Conservation (phyloP, 192 early-diverging fungal species). For the Coemansia sp. region DNA sequence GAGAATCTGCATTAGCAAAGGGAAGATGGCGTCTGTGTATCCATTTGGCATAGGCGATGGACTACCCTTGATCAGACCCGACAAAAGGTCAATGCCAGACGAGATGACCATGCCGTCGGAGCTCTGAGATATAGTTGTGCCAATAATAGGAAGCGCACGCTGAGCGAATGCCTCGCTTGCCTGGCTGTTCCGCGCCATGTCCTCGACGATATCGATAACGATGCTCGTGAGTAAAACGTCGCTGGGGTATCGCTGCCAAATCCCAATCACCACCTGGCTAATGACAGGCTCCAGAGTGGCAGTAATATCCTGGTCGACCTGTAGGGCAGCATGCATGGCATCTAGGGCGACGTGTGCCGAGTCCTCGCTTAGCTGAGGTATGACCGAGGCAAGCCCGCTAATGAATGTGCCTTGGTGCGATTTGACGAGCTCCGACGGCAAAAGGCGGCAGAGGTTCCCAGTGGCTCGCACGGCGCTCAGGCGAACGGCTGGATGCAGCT, state of each 20-base stretch:
- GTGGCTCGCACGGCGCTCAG: conserved; percentile 55
- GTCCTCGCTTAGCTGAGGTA: conserved; percentile 51
- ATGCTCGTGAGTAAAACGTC: conserved; percentile 77
- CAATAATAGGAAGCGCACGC: conserved; percentile 73
- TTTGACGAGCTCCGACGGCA: conserved; percentile 30
- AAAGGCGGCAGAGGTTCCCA: conserved; percentile 46
- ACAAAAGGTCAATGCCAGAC: conserved; percentile 71
- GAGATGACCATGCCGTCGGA: conserved; percentile 39
- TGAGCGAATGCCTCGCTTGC: conserved; percentile 69
- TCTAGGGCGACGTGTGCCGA: conserved; percentile 56
- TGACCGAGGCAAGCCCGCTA: conserved; percentile 42
- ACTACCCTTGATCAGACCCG: conserved; percentile 68
- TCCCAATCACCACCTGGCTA: conserved; percentile 69
- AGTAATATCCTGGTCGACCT: conserved; percentile 71
- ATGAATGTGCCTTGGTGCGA: conserved; percentile 45
- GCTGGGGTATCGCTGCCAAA: conserved; percentile 79
- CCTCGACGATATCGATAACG: conserved; percentile 76
- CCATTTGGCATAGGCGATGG: conserved; percentile 72
- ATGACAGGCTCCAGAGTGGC: conserved; percentile 73
- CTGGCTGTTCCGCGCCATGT: conserved; percentile 67
- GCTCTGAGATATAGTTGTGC: conserved; percentile 58
- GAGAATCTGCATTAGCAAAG: conserved; percentile 74
- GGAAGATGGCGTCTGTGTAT: conserved; percentile 79
- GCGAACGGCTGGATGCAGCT: conserved; percentile 48
- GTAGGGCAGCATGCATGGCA: conserved; percentile 42